phyloP scores from a whole-genome alignment of 176 grass and related monocot species.

The Themeda triandra region DNA sequence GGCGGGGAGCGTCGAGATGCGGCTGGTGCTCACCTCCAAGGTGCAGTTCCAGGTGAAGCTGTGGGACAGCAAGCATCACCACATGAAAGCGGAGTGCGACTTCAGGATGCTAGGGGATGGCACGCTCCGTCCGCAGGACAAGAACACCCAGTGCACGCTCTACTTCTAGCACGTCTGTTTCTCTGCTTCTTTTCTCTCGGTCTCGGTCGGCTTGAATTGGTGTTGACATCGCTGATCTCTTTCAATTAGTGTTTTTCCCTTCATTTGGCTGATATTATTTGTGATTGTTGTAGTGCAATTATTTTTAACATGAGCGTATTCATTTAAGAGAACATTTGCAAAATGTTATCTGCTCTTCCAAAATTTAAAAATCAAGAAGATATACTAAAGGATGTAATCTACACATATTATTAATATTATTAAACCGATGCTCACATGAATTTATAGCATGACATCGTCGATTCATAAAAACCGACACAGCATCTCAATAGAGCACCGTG shows the following conservation, averaged over 20 bases:
- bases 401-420: background rate
- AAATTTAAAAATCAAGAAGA: background rate
- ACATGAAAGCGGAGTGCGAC: slow-evolving; percentile 56
- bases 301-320: background rate
- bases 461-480: slow-evolving; percentile 8
- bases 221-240: too few species aligned
- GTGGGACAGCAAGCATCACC: slow-evolving; percentile 72
- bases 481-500: background rate
- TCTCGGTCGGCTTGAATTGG: background rate
- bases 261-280: background rate
- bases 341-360: background rate
- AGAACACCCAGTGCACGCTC: slow-evolving; percentile 31
- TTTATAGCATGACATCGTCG: background rate
- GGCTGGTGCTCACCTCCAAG: slow-evolving; percentile 56
- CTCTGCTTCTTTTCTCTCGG: background rate
- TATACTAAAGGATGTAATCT: background rate
- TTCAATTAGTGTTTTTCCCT: background rate
- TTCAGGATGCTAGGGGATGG: slow-evolving; percentile 38
- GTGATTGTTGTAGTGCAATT: background rate
- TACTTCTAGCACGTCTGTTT: slow-evolving; percentile 10
- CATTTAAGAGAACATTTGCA: background rate
- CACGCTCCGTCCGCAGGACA: slow-evolving; percentile 33
- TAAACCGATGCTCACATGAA: background rate
- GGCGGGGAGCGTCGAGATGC: slow-evolving; percentile 37
- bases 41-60: slow-evolving; percentile 60